Percentiles rank a stretch among this genome's conserved stretches.
Evolutionary conservation across 2,329 filamentous ascomycete genomes (phyloP).

Genomic region (Apiospora arundinis): DNA sequence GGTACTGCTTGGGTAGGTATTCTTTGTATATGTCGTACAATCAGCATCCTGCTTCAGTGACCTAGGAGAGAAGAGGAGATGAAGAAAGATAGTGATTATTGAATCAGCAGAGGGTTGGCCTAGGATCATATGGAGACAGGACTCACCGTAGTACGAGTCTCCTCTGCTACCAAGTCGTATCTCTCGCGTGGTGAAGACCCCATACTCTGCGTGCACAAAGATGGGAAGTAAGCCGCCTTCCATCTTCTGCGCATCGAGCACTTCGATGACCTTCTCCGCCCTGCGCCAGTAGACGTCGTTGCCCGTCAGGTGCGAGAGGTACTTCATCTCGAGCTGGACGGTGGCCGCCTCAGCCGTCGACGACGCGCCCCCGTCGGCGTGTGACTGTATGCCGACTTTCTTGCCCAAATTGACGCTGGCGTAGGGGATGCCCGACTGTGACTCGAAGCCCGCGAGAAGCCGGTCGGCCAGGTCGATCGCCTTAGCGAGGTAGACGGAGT

Average conservation of each 20-base stretch:
- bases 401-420: conserved; percentile 89
- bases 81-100: neutral
- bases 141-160: conserved; percentile 84
- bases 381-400: conserved; percentile 77
- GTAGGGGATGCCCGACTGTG: conserved; percentile 83
- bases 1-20: conserved; percentile 97
- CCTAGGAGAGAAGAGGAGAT: neutral
- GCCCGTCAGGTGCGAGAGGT: conserved; percentile 91
- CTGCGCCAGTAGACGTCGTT: conserved; percentile 92
- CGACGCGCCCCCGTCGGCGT: conserved; percentile 86
- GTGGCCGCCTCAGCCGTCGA: conserved; percentile 94
- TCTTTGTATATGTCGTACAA: conserved; percentile 45
- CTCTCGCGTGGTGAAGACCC: conserved; percentile 81
- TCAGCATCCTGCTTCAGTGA: neutral
- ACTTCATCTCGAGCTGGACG: conserved; percentile 95
- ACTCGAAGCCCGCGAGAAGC: conserved; percentile 86
- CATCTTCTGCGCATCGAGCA: conserved; percentile 81
- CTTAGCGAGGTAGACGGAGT: conserved; percentile 92
- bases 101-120: neutral
- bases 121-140: neutral
- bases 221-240: conserved; percentile 90
- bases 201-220: conserved; percentile 80
- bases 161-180: conserved; percentile 92
- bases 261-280: conserved; percentile 88
- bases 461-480: conserved; percentile 91